These are phyloP conservation scores for Lineolata rhizophorae DNA, from an alignment of 495 filamentous ascomycete genomes.

Conservation along the genomic window DNA sequence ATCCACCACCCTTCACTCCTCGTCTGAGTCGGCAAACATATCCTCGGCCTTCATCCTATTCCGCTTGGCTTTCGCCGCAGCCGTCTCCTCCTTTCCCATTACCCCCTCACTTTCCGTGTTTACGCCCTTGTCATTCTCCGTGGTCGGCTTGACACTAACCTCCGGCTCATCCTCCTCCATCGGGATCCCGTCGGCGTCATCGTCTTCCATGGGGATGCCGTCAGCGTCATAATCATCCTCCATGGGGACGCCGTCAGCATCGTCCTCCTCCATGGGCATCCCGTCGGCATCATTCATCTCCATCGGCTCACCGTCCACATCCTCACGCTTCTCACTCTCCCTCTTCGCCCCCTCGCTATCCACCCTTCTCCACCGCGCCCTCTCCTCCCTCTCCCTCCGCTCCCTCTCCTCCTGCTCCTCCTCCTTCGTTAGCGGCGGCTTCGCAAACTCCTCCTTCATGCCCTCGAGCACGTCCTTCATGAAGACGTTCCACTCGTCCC, in stretches of 20 bases:
- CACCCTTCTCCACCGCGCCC: slow-evolving; percentile 48
- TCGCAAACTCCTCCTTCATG: slow-evolving; percentile 51
- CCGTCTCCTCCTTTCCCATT: slow-evolving; percentile 13
- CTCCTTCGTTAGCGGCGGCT: slow-evolving; percentile 35
- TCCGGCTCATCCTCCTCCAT: slow-evolving; percentile 5
- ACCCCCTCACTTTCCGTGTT: slow-evolving; percentile 4
- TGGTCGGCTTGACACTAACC: slow-evolving; percentile 1
- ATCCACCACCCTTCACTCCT: slow-evolving; percentile 7
- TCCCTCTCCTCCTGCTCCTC: slow-evolving; percentile 8
- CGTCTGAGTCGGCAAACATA: slow-evolving; percentile 63
- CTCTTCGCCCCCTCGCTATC: slow-evolving; percentile 26
- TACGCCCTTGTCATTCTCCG: slow-evolving; percentile 1
- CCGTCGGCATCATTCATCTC: slow-evolving; percentile 26
- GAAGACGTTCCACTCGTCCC: slow-evolving; percentile 86
- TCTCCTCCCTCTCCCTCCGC: slow-evolving; percentile 11
- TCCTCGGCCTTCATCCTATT: slow-evolving; percentile 67
- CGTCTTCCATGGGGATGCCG: slow-evolving; percentile 4
- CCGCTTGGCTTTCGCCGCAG: slow-evolving; percentile 7
- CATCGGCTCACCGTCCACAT: slow-evolving; percentile 20
- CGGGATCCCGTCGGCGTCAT: slow-evolving; percentile 5
- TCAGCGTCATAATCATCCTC: slow-evolving; percentile 1
- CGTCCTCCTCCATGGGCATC: slow-evolving; percentile 19
- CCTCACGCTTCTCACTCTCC: slow-evolving; percentile 20
- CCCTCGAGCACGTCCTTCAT: slow-evolving; percentile 48
- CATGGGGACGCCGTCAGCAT: slow-evolving; percentile 9